A percentile compares a stretch with the other conserved stretches of the same genome.
These are phyloP conservation scores for Lycium barbarum DNA, from an alignment of 257 asterid species.

Conservation along the genomic window DNA sequence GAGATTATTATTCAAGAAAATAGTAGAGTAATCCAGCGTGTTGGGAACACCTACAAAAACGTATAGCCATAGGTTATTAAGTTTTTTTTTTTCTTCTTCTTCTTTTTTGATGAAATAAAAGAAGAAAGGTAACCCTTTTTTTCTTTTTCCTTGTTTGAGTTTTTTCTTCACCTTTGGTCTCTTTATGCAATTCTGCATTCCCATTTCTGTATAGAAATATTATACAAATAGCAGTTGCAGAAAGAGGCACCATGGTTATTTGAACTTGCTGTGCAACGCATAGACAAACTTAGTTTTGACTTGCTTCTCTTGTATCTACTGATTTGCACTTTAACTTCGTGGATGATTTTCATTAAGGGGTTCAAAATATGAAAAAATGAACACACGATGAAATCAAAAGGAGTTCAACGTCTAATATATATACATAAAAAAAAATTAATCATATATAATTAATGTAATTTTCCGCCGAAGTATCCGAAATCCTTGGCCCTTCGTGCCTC, in stretches of 20 bases:
- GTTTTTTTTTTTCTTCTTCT: background rate
- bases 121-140: background rate
- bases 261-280: background rate
- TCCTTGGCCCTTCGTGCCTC: too few species aligned
- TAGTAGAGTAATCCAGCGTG: slow-evolving; percentile 6
- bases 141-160: background rate
- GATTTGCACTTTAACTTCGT: too few species aligned
- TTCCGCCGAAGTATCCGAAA: too few species aligned
- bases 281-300: too few species aligned
- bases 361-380: too few species aligned
- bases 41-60: slow-evolving; percentile 28
- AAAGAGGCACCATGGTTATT: background rate
- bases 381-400: too few species aligned
- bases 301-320: too few species aligned
- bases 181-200: background rate
- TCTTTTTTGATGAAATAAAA: background rate
- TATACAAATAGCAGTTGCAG: background rate
- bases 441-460: too few species aligned
- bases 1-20: slow-evolving; percentile 19
- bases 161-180: background rate
- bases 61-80: slow-evolving; percentile 27
- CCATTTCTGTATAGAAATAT: background rate
- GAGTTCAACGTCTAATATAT: too few species aligned
- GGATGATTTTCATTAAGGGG: too few species aligned
- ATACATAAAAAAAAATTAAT: too few species aligned